These are phyloP conservation scores for Fusarium algeriense DNA, from an alignment of 2,329 filamentous ascomycete species.

Conservation along the genomic window DNA sequence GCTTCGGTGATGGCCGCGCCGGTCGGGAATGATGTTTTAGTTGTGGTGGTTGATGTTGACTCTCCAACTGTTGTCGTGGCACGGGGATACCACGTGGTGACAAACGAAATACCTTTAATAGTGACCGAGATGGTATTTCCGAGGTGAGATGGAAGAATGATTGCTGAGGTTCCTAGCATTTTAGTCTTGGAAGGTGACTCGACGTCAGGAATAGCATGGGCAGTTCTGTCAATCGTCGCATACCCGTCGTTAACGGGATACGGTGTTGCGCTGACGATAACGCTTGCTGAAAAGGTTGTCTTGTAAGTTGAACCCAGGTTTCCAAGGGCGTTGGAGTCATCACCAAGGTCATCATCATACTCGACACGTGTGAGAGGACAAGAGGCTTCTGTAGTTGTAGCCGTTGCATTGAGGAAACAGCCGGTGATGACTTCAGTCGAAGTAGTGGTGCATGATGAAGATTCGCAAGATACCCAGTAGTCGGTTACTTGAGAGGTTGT, in stretches of 20 bases:
- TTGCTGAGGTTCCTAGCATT: background rate
- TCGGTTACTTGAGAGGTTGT: constrained; percentile 20
- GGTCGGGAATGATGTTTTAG: constrained; percentile 11
- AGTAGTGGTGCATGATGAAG: constrained; percentile 12
- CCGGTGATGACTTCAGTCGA: constrained; percentile 13
- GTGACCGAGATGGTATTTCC: background rate
- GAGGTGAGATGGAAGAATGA: background rate
- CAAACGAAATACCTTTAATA: background rate
- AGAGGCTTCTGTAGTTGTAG: background rate
- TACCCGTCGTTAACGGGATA: constrained; percentile 16
- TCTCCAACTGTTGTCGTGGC: constrained; percentile 12
- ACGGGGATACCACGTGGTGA: background rate
- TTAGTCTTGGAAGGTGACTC: constrained; percentile 7
- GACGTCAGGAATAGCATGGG: background rate
- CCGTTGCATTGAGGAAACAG: constrained; percentile 19
- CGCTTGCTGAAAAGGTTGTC: constrained; percentile 10
- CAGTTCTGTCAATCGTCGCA: constrained; percentile 16
- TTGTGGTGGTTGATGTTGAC: background rate
- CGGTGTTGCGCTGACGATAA: background rate
- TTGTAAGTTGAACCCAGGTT: background rate
- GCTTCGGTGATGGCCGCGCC: constrained; percentile 6
- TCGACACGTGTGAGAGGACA: constrained; percentile 1
- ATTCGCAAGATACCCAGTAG: constrained; percentile 25
- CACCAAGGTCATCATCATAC: background rate
- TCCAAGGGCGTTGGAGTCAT: background rate